phyloP scores from a whole-genome alignment of 768 basidiomycete genomes.

The Termitomyces sp. region DNA sequence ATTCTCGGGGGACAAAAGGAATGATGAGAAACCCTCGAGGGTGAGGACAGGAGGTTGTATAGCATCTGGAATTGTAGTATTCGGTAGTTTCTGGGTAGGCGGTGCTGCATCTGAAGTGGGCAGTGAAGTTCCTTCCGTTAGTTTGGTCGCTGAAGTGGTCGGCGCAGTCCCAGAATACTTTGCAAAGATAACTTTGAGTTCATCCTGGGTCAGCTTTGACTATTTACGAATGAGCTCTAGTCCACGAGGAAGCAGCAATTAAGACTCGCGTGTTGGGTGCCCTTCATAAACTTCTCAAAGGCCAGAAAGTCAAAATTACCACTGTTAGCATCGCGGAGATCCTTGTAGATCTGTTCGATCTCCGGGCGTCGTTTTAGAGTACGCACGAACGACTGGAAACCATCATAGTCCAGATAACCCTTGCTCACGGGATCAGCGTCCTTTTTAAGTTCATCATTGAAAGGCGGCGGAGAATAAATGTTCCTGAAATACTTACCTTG shows the following conservation, averaged over 20 bases:
- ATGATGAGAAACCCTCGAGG: constrained; percentile 65
- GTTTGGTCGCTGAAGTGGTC: constrained; percentile 2
- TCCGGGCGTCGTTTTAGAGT: constrained; percentile 83
- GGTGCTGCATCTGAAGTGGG: constrained; percentile 3
- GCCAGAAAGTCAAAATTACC: constrained; percentile 35
- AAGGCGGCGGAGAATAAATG: background rate
- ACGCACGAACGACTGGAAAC: constrained; percentile 81
- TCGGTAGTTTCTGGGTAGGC: background rate
- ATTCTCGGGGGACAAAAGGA: constrained; percentile 80
- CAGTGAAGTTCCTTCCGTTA: constrained; percentile 11
- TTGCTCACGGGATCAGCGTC: constrained; percentile 52
- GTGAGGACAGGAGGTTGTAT: constrained; percentile 27
- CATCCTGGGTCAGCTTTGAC: constrained; percentile 2
- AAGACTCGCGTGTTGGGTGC: constrained; percentile 32
- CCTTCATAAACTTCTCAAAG: constrained; percentile 41
- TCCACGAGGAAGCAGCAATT: background rate
- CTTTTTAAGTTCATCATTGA: constrained; percentile 25
- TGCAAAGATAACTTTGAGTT: constrained; percentile 6
- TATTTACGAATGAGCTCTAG: background rate
- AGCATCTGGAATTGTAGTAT: background rate
- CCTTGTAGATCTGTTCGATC: constrained; percentile 56
- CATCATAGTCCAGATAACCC: constrained; percentile 66
- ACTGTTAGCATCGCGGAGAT: constrained; percentile 22
- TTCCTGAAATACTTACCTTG: constrained; percentile 31
- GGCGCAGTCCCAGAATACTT: constrained; percentile 7